Percentiles rank a stretch among this genome's conserved stretches.
Evolutionary conservation across 352 stramenopile genomes (phyloP).

Genomic region (Pythium angustatum): DNA sequence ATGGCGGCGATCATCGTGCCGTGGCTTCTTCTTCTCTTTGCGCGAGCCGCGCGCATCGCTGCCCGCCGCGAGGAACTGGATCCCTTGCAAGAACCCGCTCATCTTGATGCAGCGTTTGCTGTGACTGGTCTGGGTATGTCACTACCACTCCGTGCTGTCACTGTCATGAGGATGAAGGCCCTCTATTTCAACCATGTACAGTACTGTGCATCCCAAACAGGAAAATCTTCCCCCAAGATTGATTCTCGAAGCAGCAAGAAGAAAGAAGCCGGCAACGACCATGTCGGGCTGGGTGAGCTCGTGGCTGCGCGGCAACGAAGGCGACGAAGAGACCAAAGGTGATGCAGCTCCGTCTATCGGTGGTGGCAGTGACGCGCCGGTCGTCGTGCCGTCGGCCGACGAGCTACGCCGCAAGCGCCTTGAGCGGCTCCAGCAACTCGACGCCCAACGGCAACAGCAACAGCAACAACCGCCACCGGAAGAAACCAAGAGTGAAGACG

Average conservation of each 20-base stretch:
- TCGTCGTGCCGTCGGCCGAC: conserved; percentile 30
- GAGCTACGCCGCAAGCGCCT: conserved; percentile 45
- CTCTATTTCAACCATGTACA: conserved; percentile 8
- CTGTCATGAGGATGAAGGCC: not conserved
- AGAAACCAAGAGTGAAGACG: conserved; percentile 19
- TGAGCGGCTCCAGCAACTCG: conserved; percentile 65
- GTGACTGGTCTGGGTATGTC: not conserved
- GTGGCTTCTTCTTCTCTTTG: conserved; percentile 29
- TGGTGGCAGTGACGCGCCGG: conserved; percentile 23
- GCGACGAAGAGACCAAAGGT: conserved; percentile 33
- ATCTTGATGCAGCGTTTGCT: conserved; percentile 2
- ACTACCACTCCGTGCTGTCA: conserved; percentile 5
- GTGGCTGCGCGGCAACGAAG: conserved; percentile 32
- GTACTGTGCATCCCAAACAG: not conserved
- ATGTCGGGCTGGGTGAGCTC: conserved; percentile 37
- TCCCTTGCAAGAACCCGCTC: conserved; percentile 56
- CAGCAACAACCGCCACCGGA: conserved; percentile 19
- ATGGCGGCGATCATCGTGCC: not conserved
- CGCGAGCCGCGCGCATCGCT: conserved; percentile 27
- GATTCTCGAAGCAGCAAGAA: conserved; percentile 7
- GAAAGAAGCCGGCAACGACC: not conserved
- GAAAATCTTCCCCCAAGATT: conserved; percentile 9
- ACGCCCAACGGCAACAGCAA: conserved; percentile 42
- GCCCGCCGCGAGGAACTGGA: conserved; percentile 61
- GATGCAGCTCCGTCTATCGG: not conserved